Evolutionary conservation across 306 rosid genomes (phyloP), one percentile per base, ranked within the genome.

Genomic region (Phaseolus lunatus): DNA sequence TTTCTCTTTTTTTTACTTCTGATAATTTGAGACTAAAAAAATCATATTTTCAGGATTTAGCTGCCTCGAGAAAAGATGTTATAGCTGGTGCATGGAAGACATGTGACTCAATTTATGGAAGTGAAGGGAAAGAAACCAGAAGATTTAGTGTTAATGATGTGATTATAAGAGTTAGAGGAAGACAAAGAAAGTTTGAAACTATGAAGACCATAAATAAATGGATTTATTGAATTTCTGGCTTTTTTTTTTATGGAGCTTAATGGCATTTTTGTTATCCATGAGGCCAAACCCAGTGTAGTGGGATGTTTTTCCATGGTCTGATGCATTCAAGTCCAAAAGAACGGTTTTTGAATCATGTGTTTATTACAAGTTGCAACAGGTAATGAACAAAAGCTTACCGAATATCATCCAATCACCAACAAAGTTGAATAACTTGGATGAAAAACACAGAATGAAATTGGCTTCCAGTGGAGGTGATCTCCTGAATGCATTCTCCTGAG

Each of bases 401-500:
- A 67, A 67, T 15, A 8, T 50, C 86, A 86, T 79, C 90, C 88
- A 3, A 87, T 61, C 62, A 87, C 88, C 70, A 87, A 78, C 7
- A 84, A 75, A 72, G 85, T 78, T 49, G 90, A 56, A 73, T 87
- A 84, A 59, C 83, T 79, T 78, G 90, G 90, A 78, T 87, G 90
- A 57, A 87, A 87, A 63, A 84, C 81, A 68, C 88, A 82, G 31
- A 87, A 77, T 76, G 65, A 61, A 84, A 84, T 71, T 72, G 86
- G 70, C 73, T 87, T 20, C 62, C 79, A 9, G 19, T 54, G 3
- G 88, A 68, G 83, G 44, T 27, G 59, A 84, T 76, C 77, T 87
- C 90, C 43, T 82, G 83, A 79, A 87, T 24, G 81, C 88, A 87
- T 20, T 87, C 85, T 67, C 90, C 90, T 18, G 86, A 59, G 53